Percentiles rank a stretch among this genome's conserved stretches.
Conservation (phyloP, 208 protist species). For the Trypanosoma boissoni region DNA sequence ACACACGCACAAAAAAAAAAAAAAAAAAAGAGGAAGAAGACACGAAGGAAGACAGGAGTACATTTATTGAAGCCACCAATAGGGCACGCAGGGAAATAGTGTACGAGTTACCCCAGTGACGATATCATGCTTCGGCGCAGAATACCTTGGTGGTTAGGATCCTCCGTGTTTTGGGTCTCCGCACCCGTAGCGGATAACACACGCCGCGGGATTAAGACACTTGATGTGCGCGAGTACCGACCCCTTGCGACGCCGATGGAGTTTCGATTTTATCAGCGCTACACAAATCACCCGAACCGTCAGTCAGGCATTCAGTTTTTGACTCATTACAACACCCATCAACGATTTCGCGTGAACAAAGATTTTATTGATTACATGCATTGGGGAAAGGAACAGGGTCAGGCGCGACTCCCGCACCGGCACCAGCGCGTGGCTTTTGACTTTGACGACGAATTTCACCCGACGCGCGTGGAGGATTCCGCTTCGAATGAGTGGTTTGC, state of each 20-base stretch:
- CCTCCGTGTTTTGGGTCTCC: background rate
- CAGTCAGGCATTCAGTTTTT: slow-evolving; percentile 88
- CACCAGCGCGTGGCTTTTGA: slow-evolving; percentile 90
- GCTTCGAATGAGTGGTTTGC: slow-evolving; percentile 42
- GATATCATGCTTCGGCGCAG: slow-evolving; percentile 33
- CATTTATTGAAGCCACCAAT: too few species aligned
- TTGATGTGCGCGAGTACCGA: slow-evolving; percentile 84
- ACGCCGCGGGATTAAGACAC: slow-evolving; percentile 69
- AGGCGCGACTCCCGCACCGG: slow-evolving; percentile 85
- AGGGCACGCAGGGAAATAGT: too few species aligned
- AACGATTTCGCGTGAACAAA: slow-evolving; percentile 85
- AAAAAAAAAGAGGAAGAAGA: background rate
- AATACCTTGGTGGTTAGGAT: slow-evolving; percentile 21
- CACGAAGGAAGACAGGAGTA: too few species aligned
- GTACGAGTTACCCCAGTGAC: background rate
- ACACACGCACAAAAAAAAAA: background rate
- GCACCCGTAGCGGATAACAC: slow-evolving; percentile 13
- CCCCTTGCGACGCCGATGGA: slow-evolving; percentile 85
- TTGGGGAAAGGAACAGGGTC: slow-evolving; percentile 89
- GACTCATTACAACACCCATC: slow-evolving; percentile 88
- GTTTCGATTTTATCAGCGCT: slow-evolving; percentile 91
- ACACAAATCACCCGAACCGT: slow-evolving; percentile 87
- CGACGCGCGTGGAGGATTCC: slow-evolving; percentile 44
- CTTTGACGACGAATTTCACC: slow-evolving; percentile 83
- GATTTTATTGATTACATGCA: slow-evolving; percentile 92